Conservation (phyloP, 148 eudicot species). For the Camellia japonica region DNA sequence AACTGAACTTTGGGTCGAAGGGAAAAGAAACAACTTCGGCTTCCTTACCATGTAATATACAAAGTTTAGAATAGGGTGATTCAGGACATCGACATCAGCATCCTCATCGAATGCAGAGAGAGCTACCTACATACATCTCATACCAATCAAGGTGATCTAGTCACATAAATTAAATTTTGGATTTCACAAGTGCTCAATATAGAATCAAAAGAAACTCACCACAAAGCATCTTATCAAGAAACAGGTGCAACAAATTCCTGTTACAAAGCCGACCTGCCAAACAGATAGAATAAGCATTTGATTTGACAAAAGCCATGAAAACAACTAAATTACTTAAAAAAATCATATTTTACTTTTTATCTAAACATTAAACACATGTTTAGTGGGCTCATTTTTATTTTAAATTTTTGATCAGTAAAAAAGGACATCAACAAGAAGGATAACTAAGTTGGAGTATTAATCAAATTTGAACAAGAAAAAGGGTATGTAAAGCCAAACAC, state of each 20-base stretch:
- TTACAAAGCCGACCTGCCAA: constrained; percentile 62
- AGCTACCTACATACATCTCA: constrained; percentile 29
- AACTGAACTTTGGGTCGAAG: background rate
- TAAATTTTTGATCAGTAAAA: background rate
- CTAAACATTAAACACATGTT: too few species aligned
- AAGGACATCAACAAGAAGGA: background rate
- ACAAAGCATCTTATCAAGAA: constrained; percentile 56
- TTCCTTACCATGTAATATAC: constrained; percentile 47
- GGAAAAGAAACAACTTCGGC: too few species aligned
- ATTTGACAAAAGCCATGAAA: background rate
- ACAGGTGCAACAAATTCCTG: constrained; percentile 63
- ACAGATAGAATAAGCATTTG: background rate
- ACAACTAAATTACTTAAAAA: background rate
- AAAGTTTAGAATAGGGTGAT: constrained; percentile 48
- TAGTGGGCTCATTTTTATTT: background rate
- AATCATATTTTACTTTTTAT: background rate
- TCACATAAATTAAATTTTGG: background rate
- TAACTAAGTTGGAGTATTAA: background rate
- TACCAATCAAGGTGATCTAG: background rate
- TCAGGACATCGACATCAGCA: constrained; percentile 49
- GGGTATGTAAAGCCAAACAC: background rate
- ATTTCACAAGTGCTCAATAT: background rate
- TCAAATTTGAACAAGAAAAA: background rate
- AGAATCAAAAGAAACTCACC: constrained; percentile 34
- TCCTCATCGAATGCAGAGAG: constrained; percentile 46